Evolutionary conservation across 2,329 filamentous ascomycete genomes (phyloP).

Genomic region (Talaromyces verruculosus): DNA sequence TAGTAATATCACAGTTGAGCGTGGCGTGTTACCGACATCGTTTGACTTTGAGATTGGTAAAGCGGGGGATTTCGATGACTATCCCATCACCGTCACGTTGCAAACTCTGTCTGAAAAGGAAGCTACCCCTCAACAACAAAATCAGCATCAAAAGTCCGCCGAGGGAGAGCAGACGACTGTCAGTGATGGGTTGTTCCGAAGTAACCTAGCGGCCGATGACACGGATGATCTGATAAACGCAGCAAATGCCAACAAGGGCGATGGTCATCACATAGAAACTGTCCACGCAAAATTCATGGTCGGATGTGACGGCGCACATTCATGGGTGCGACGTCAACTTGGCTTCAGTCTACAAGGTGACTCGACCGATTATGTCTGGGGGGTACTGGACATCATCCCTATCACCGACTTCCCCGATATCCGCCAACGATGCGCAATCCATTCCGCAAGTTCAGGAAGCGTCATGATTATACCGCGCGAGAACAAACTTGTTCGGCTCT

Average conservation of each 20-base stretch:
- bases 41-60: constrained; percentile 54
- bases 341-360: constrained; percentile 59
- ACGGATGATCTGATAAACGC: constrained; percentile 51
- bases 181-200: constrained; percentile 56
- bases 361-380: constrained; percentile 47
- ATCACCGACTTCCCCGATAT: constrained; percentile 62
- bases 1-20: constrained; percentile 59
- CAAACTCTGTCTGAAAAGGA: constrained; percentile 1
- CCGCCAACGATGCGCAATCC: constrained; percentile 58
- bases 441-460: constrained; percentile 55
- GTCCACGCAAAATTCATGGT: constrained; percentile 61
- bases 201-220: constrained; percentile 58
- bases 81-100: background rate
- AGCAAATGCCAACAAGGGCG: background rate
- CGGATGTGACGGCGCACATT: constrained; percentile 68
- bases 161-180: background rate
- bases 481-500: constrained; percentile 62
- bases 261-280: background rate
- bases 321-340: constrained; percentile 61
- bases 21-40: constrained; percentile 58
- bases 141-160: constrained; percentile 50
- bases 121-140: constrained; percentile 48
- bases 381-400: constrained; percentile 53
- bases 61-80: background rate
- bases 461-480: constrained; percentile 67